Evolutionary conservation across 148 eudicot species (phyloP).

Genomic region (Chenopodium quinoa): DNA sequence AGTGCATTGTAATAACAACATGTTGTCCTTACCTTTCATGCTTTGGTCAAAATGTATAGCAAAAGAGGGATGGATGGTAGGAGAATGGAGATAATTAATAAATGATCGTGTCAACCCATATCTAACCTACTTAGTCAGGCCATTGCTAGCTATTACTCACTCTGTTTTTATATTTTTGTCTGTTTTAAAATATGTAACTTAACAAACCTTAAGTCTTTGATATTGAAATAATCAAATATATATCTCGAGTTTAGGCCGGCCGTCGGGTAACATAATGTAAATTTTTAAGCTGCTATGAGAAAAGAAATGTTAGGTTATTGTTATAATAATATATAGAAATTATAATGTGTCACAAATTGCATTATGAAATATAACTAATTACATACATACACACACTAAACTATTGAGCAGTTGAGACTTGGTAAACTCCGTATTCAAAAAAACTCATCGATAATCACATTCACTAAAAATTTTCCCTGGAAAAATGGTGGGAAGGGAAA

Average conservation of each 20-base stretch:
- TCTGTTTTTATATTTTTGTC: neutral
- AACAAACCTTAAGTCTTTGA: neutral
- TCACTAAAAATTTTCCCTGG: neutral
- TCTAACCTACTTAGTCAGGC: neutral
- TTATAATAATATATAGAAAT: no score
- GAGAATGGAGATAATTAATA: neutral
- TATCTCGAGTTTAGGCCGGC: neutral
- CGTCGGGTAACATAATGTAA: no score
- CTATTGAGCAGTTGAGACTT: slow-evolving; percentile 14
- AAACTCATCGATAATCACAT: slow-evolving; percentile 14
- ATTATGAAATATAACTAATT: neutral
- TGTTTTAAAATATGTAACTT: neutral
- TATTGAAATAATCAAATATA: neutral
- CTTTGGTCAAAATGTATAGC: neutral
- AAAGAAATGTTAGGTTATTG: no score
- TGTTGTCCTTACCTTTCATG: neutral
- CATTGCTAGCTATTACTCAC: neutral
- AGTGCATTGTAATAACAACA: neutral
- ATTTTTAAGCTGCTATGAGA: neutral
- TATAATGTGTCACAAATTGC: neutral
- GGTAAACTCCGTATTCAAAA: slow-evolving; percentile 9
- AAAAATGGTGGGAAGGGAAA: slow-evolving; percentile 12
- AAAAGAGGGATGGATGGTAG: neutral
- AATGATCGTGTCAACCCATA: slow-evolving; percentile 2
- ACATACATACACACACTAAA: neutral